Base-by-base conservation (phyloP, 2,329 filamentous ascomycete genomes). In the Fusarium clavum region DNA sequence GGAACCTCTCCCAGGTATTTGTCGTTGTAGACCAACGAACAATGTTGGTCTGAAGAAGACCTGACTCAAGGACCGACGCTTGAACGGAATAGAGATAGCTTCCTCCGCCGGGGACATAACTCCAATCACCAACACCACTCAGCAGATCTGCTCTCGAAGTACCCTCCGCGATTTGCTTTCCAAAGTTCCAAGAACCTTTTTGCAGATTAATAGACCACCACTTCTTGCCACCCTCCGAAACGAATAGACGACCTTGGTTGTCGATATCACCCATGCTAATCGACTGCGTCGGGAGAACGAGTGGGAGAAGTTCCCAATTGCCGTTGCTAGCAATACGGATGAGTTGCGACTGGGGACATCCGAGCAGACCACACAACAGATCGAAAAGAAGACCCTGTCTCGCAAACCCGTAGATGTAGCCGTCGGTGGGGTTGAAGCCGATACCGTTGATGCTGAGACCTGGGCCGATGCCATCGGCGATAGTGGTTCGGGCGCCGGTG, bases 331-430 rank as follows among this genome's bases (percentile, higher is more conserved):
- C 67, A 7, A 74, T 69, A 2, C 72, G 69, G 3, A 74, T 64
- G 3, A 74, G 60, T 1, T 47, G 44, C 0, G 67, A 62, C 22
- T 44, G 47, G 2, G 56, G 34, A 6, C 47, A 47, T 8, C 61
- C 69, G 2, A 67, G 10, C 0, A 71, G 0, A 11, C 16, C 47
- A 1, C 67, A 57, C 1, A 58, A 0, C 0, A 43, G 4, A 7
- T 5, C 25, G 2, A 14, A 2, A 1, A 69, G 25, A 1, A 61
- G 29, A 0, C 49, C 32, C 1, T 40, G 48, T 3, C 52, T 40
- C 0, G 49, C 40, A 1, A 75, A 58, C 8, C 67, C 73, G 9
- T 75, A 75, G 20, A 75, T 70, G 38, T 74, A 75, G 18, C 64
- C 67, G 18, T 75, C 73, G 0, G 68, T 22, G 7, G 34, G 51